Evolutionary conservation across 345 rosid genomes (phyloP), one percentile per base, ranked within the genome.

Genomic region (Erodium maritimum): DNA sequence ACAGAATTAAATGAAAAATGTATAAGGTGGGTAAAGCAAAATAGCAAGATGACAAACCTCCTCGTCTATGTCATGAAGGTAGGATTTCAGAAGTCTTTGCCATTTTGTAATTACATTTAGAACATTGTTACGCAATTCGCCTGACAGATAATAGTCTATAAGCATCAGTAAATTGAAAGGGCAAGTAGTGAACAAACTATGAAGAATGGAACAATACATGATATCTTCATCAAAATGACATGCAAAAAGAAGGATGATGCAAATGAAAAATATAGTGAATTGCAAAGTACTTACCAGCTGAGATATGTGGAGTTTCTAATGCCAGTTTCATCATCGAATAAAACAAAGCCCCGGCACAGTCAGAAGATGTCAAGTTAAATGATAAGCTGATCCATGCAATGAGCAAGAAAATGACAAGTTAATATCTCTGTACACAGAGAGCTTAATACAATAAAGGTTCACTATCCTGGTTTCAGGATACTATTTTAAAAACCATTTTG

Each of bases 311-410:
- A 61, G 77, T 68, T 64, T 85, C 87, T 54, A 80, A 37, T 6
- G 95, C 88, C 66, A 75, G 70, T 65, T 85, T 93, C 85, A 89
- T 79, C 88, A 93, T 83, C 8, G 96, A 83, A 74, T 80, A 78
- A 74, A 93, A 93, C 67, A 81, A 46, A 50, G 95, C 96, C 57
- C 95, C 96, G 57, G 85, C 83, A 82, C 94, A 89, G 71, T 86
- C 96, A 55, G 78, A 72, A 64, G 93, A 72, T 59, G 87, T 76
- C 90, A 81, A 83, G 75, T 86, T 85, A 70, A 64, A 91, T 19
- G 96, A 86, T 75, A 91, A 75, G 76, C 95, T 87, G 80, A 74
- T 56, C 64, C 5, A 5, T 9, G n/a, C 22, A 67, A 64, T 45
- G 58, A 55, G 37, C 19, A 74, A 55, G 29, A 37, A 57, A 23